Evolutionary conservation across 1,284 basidiomycete species (phyloP), one percentile per base, ranked within the genome.

Genomic region (Sanguinoderma infundibulare): DNA sequence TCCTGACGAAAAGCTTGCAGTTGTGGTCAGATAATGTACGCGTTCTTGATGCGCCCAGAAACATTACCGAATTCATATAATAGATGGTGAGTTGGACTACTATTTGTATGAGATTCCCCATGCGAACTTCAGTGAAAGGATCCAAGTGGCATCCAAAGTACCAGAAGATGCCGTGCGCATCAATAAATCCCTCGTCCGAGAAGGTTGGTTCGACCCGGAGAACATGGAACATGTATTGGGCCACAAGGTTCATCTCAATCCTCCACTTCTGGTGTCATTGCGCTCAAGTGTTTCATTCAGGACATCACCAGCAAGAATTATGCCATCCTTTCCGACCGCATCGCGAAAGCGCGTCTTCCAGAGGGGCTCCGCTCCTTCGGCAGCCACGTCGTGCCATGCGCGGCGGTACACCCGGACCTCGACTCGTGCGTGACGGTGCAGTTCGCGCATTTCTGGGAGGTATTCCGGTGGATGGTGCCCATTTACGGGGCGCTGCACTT

Each of bases 401-500:
- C 82, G 14, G 84, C 86, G n/a, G 81, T 94, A 0, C 96, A 98
- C 70, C 96, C 96, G 0, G 88, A 88, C 73, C 73, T 88, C 14
- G 86, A 91, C 46, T 87, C 83, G 8, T 98, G 96, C 72, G 71
- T 81, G 26, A 76, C 78, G 10, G 89, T 90, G 7, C 87, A 89
- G 9, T 61, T 92, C 22, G 84, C 89, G 35, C 88, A 95, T 20
- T 94, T 96, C 78, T 82, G 91, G 67, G 79, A 85, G 22, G 95
- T 98, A 2, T 93, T 92, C 72, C 84, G 85, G 69, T 96, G 91
- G 91, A 96, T 96, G 81, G 72, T 92, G 35, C 90, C 90, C 2
- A 85, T 91, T 44, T 99, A 98, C 69, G 89, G 93, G 22, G 95
- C 95, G 0, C 79, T 99, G 44, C 95, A 98, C 75, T 85, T 98